These are phyloP conservation scores for Triticum aestivum DNA, from an alignment of 176 grass and related monocot species.

Conservation along the genomic window IWGSC_CS_RefSeq_v2.1 NC_057812.1:497287066-497287565, in stretches of 20 bases:
- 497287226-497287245: background rate
- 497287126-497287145: background rate
- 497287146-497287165: slow-evolving; percentile 6
- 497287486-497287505: background rate
- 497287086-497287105: background rate
- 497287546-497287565: background rate
- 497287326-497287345: background rate
- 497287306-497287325: background rate
- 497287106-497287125: background rate
- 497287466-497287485: background rate
- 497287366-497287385: background rate
- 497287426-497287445: background rate
- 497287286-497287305: background rate
- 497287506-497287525: background rate
- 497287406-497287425: background rate
- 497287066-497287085: background rate
- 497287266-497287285: background rate
- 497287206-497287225: background rate
- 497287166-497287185: slow-evolving; percentile 9
- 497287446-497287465: background rate
- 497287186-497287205: background rate
- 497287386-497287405: background rate
- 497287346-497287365: background rate
- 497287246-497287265: background rate
- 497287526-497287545: background rate